A percentile compares a stretch with the other conserved stretches of the same genome.
Conservation (phyloP, 1,284 basidiomycete species). For the Ustilago shanxiensis region DNA sequence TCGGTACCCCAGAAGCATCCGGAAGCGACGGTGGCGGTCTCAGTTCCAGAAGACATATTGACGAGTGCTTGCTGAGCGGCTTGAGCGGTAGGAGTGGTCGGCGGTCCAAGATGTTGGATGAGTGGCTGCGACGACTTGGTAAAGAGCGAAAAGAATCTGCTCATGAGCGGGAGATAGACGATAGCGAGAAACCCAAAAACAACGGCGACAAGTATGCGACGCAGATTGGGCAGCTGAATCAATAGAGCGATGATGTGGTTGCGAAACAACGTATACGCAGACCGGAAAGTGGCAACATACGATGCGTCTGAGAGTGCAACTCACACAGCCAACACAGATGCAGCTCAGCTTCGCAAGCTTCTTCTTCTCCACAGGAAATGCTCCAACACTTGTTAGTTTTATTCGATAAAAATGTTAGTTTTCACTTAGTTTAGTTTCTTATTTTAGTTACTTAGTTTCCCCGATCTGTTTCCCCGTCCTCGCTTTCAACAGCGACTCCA, state of each 20-base stretch:
- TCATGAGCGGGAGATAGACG: conserved; percentile 41
- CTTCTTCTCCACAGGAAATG: neutral
- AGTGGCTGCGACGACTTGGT: conserved; percentile 48
- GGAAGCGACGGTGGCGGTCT: conserved; percentile 56
- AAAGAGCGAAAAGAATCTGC: conserved; percentile 58
- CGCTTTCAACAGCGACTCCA: too few species aligned
- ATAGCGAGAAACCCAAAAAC: conserved; percentile 23
- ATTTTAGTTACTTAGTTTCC: too few species aligned
- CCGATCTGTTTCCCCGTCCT: too few species aligned
- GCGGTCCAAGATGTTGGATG: conserved; percentile 51
- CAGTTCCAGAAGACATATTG: conserved; percentile 41
- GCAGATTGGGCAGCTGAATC: conserved; percentile 29
- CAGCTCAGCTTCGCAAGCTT: neutral
- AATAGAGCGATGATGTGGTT: neutral
- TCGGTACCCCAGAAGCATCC: conserved; percentile 70
- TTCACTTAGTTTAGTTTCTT: too few species aligned
- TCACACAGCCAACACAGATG: conserved; percentile 3
- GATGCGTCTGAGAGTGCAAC: neutral
- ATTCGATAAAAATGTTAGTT: too few species aligned
- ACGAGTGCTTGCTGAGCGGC: conserved; percentile 47
- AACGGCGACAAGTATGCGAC: conserved; percentile 18
- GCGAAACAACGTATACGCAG: neutral
- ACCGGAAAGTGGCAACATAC: conserved; percentile 4
- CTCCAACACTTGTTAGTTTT: conserved; percentile 11
- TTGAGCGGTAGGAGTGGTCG: conserved; percentile 49